phyloP scores from a whole-genome alignment of 2,329 filamentous ascomycete species.

The Lecanoromycetidae sp. region DNA sequence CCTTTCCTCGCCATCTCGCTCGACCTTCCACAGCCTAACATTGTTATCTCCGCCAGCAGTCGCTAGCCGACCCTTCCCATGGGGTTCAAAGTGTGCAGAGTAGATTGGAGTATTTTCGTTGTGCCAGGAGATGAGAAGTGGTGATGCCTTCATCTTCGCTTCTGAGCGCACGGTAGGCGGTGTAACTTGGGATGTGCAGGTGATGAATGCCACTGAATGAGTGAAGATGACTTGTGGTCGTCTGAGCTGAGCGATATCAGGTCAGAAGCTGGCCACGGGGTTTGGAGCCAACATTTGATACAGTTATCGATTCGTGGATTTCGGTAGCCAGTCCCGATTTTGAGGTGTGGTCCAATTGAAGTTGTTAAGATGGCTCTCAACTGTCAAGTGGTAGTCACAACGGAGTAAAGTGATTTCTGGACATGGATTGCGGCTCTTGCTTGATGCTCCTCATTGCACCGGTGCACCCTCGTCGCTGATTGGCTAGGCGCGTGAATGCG shows the following conservation, averaged over 20 bases:
- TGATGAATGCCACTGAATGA: too few relatives aligned
- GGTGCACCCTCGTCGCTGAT: background rate
- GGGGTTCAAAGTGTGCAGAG: conserved; percentile 89
- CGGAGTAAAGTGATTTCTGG: background rate
- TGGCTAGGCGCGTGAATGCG: background rate
- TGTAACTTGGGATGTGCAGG: too few relatives aligned
- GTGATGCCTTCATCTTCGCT: conserved; percentile 77
- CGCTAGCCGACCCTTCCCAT: conserved; percentile 80
- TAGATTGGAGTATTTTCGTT: conserved; percentile 95
- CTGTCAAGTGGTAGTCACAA: too few relatives aligned
- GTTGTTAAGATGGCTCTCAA: too few relatives aligned
- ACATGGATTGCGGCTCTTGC: too few relatives aligned
- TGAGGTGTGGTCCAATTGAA: too few relatives aligned
- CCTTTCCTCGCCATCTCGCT: conserved; percentile 69
- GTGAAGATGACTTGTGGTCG: too few relatives aligned
- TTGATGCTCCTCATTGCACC: too few relatives aligned
- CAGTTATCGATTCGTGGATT: background rate
- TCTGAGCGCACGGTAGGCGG: too few relatives aligned
- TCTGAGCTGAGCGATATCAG: too few relatives aligned
- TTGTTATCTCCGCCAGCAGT: conserved; percentile 95
- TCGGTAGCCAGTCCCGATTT: background rate
- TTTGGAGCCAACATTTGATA: background rate
- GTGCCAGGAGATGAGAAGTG: conserved; percentile 97
- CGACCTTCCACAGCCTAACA: conserved; percentile 90
- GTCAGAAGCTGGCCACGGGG: too few relatives aligned